Evolutionary conservation across 1,284 basidiomycete species (phyloP), one percentile per base, ranked within the genome.

Genomic region (Rhizoctonia solani): DNA sequence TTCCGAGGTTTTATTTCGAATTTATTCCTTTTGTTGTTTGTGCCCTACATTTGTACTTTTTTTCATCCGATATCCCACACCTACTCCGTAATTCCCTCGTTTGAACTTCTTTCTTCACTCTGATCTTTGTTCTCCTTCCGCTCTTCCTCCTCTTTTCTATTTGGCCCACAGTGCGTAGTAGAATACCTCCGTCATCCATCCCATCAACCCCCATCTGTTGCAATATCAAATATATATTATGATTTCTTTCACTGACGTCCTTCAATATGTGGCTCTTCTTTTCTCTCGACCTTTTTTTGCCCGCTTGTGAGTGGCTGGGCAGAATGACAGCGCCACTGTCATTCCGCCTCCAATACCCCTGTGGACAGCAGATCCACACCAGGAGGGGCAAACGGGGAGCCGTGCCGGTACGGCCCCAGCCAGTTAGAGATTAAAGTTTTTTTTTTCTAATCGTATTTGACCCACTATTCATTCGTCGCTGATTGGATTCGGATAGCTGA

Each of bases 141-240:
- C n/a, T n/a, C n/a, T n/a, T n/a, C n/a, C n/a, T n/a, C n/a, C 8
- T 63, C 58, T 34, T 32, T 63, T 52, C 34, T 39, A 8, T 39
- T 39, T 39, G 8, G 8, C 16, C 16, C 37, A 39, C 58, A 47
- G 47, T 23, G 39, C 25, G 16, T 29, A 59, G 58, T 63, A 63
- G 58, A 63, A 50, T 63, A 63, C 58, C 58, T 63, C 58, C 46
- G 42, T 37, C 37, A 14, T 41, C 39, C 58, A 59, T 46, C 49
- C n/a, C n/a, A n/a, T n/a, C n/a, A n/a, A n/a, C 37, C 44, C 44
- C 44, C 42, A 63, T 63, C 58, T 63, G 58, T 63, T 63, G 58
- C 58, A 63, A 63, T 63, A 63, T 50, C 47, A 63, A 63, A 63
- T 63, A 63, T 63, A 63, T 47, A 50, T 32, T 54, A 34, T 63